Base-by-base conservation (phyloP, 2,329 filamentous ascomycete genomes). In the Phaeoacremonium minimum region DNA sequence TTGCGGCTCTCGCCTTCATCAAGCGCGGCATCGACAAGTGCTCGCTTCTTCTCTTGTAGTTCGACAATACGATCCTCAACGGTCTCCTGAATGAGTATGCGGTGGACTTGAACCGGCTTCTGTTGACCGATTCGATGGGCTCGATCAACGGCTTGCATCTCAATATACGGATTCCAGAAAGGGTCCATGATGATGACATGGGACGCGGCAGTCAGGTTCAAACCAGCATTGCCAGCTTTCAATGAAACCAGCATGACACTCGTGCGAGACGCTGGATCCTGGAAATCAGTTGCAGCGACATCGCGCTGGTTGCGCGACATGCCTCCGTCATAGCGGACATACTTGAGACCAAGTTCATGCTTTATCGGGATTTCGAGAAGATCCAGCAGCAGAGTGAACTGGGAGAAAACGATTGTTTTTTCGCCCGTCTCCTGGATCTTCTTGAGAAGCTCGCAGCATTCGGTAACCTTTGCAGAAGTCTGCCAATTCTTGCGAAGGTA, bases 161-260 rank as follows among this genome's bases (percentile, higher is more conserved):
- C 90, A 33, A 94, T 85, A 54, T 85, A 95, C 0, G 89, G 90
- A 45, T 95, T 96, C 87, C 88, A 95, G 64, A 94, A 95, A 0
- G 89, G 89, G 55, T 95, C 89, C 53, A 95, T 80, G 45, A 95
- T 85, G 57, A 96, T 87, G 47, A 95, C 87, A 45, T 88, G 83
- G 2, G 82, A 87, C 1, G 89, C 90, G 14, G 80, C 78, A 28
- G 85, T 87, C 15, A 96, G 72, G 52, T 96, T 96, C 31, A 96
- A 74, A 2, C 90, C 90, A 0, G 89, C 81, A 49, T 91, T 91
- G 20, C 87, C 87, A 2, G 87, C 86, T 50, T 87, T 87, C 33
- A 91, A 68, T 2, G 84, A 89, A 3, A 90, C 77, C 4, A 93
- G 70, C 73, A 93, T 85, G 53, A 91, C 71, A 43, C 73, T 80